Base-by-base conservation (phyloP, 2,329 filamentous ascomycete genomes). In the Aspergillus jensenii region DNA sequence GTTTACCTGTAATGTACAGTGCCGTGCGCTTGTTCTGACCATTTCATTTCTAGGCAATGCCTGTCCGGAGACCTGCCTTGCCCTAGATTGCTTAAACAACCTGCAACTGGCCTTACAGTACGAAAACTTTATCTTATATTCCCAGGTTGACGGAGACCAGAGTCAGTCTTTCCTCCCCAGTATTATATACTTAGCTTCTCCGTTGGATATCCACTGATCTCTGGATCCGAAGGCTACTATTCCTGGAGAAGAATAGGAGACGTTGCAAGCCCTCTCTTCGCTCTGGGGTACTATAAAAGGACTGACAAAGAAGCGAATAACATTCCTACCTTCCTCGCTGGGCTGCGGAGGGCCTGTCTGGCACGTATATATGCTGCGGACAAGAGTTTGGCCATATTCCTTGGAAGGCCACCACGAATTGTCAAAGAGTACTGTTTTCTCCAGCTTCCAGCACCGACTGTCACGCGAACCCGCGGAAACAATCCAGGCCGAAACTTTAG, bases 231-330 rank as follows among this genome's bases (percentile, higher is more conserved):
- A 79, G 78, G 77, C 60, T 80, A 78, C 46, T 70, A 74, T 45
- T 76, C 77, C 2, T 81, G 79, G 78, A 70, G 77, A 17, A 75
- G 71, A 51, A 67, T 81, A 2, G 79, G 78, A n/a, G 79, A 81
- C 53, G 73, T 80, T 1, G 74, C 74, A 11, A 74, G 73, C n/a
- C 79, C 78, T 1, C 68, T 79, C 1, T 79, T 76, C 53, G 78
- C 78, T 3, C 68, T 81, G 3, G 0, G 46, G 7, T 49, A 49
- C 12, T 31, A 49, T 14, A 31, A 49, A 17, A 49, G 19, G 3
- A 4, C 39, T 1, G 31, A 49, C 46, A 6, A 37, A 4, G 9
- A 21, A 6, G 23, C 6, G 23, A 6, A 15, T 12, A 17, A 23
- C 19, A 4, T 21, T 6, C 46, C 46, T 2, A 11, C n/a, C 3